Base-by-base conservation (phyloP, 257 asterid genomes). In the Solanum sitiens region DNA sequence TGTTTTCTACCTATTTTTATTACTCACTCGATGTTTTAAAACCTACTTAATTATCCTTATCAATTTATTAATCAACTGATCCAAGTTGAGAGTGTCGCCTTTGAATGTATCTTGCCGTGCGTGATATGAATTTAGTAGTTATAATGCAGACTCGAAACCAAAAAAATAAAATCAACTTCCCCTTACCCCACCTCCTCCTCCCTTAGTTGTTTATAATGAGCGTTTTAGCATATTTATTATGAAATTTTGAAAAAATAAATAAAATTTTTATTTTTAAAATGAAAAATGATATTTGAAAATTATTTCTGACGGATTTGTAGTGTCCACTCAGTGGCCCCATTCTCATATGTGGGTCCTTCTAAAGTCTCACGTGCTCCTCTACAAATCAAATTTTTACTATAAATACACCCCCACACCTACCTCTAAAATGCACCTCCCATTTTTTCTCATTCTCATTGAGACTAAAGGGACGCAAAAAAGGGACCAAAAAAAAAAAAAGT, bases 331-430 rank as follows among this genome's bases (percentile, higher is more conserved):
- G 65, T 39, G 35, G 37, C 74, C 73, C 68, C 76, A 70, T 30
- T 53, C 68, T 45, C 50, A 65, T 35, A 21, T n/a, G 47, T 53
- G 44, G 87, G 87, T 68, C 88, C 89, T 83, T 77, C 70, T 44
- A 76, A 33, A 40, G 53, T 25, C 25, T 77, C 86, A 86, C 39
- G 84, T 84, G 71, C 82, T 33, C 77, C 91, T 15, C 91, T 90
- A 91, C 91, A 89, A 87, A 83, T 73, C 87, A 88, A 56, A 56
- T 18, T 7, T 56, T 23, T 56, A 18, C n/a, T 56, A 56, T 56
- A 56, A 56, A 56, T 37, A 18, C n/a, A 56, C 91, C 90, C 82
- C 35, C 27, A 23, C 40, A 50, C 83, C 35, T 86, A 15, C 87
- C 67, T 33, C 83, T 88, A 65, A 9, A 11, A 56, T 70, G 33